These are phyloP conservation scores for Westerdykella aurantiaca DNA, from an alignment of 2,329 filamentous ascomycete genomes.

Conservation along the genomic window DNA sequence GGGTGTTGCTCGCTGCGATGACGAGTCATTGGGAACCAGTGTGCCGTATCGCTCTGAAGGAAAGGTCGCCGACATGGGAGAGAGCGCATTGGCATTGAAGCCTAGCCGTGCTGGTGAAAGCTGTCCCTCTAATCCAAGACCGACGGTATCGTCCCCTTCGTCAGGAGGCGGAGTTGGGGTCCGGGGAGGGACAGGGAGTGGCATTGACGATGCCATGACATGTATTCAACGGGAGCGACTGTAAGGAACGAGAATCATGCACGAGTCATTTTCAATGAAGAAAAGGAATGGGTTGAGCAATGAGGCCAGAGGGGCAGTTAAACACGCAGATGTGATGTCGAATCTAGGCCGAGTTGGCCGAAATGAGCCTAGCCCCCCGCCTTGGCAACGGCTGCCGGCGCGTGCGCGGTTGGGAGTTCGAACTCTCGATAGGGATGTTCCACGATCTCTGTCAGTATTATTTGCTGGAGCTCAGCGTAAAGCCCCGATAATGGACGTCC, in stretches of 20 bases:
- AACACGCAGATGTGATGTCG: not conserved
- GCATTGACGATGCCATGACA: constrained; percentile 55
- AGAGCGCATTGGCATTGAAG: constrained; percentile 32
- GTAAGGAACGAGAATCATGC: constrained; percentile 14
- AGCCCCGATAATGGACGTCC: too few relatives aligned
- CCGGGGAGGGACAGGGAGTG: constrained; percentile 55
- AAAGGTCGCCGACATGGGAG: constrained; percentile 38
- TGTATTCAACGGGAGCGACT: constrained; percentile 15
- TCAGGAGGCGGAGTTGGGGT: constrained; percentile 60
- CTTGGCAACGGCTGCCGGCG: too few relatives aligned
- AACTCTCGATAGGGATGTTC: too few relatives aligned
- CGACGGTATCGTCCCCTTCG: constrained; percentile 39
- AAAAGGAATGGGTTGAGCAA: constrained; percentile 1
- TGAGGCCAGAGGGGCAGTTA: not conserved
- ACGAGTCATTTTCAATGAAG: constrained; percentile 5
- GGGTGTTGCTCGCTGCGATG: constrained; percentile 31
- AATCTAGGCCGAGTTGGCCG: not conserved
- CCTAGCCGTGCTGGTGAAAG: constrained; percentile 21
- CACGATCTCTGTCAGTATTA: too few relatives aligned
- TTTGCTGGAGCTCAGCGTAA: too few relatives aligned
- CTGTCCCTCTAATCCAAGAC: constrained; percentile 29
- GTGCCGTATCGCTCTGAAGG: constrained; percentile 32
- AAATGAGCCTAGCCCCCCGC: not conserved
- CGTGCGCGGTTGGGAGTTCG: too few relatives aligned
- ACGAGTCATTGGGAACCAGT: constrained; percentile 29